A percentile compares a stretch with the other conserved stretches of the same genome.
phyloP scores from a whole-genome alignment of 1,139 yeast genomes.

The Kurtzmaniella quercitrusa region DNA sequence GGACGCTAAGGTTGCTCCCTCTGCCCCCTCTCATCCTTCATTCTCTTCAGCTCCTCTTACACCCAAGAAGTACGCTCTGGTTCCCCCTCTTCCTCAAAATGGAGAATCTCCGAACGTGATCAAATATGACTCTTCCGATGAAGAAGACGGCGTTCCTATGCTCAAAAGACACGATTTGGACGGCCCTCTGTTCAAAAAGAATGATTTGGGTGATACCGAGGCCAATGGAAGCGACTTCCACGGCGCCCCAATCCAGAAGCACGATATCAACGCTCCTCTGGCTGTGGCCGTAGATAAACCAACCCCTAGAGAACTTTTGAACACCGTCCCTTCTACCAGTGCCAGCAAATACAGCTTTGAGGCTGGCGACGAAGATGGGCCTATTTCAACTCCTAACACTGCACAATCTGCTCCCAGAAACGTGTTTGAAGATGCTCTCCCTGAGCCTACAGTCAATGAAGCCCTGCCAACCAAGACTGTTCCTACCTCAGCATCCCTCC shows the following conservation, averaged over 20 bases:
- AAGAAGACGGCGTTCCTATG: slow-evolving; percentile 22
- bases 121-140: slow-evolving; percentile 22
- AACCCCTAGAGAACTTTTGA: slow-evolving; percentile 6
- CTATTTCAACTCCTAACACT: slow-evolving; percentile 25
- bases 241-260: slow-evolving; percentile 29
- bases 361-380: slow-evolving; percentile 36
- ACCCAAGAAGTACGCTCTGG: slow-evolving; percentile 5
- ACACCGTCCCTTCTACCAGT: slow-evolving; percentile 10
- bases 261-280: slow-evolving; percentile 19
- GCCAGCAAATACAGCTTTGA: slow-evolving; percentile 39
- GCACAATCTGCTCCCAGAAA: slow-evolving; percentile 12
- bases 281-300: slow-evolving; percentile 4
- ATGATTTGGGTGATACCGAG: slow-evolving; percentile 19
- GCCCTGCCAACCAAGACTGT: slow-evolving; percentile 6
- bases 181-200: slow-evolving; percentile 21
- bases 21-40: slow-evolving; percentile 1
- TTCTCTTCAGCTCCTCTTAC: slow-evolving; percentile 8
- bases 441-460: slow-evolving; percentile 16
- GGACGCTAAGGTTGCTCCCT: not conserved
- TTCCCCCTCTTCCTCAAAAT: slow-evolving; percentile 6
- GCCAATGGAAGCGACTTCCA: not conserved
- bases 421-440: slow-evolving; percentile 13
- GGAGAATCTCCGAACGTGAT: slow-evolving; percentile 26
- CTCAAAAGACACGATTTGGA: slow-evolving; percentile 30
- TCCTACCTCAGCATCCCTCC: slow-evolving; percentile 5